A percentile compares a stretch with the other conserved stretches of the same genome.
Evolutionary conservation across 306 rosid species (phyloP).

Genomic region (Pyrus communis): DNA sequence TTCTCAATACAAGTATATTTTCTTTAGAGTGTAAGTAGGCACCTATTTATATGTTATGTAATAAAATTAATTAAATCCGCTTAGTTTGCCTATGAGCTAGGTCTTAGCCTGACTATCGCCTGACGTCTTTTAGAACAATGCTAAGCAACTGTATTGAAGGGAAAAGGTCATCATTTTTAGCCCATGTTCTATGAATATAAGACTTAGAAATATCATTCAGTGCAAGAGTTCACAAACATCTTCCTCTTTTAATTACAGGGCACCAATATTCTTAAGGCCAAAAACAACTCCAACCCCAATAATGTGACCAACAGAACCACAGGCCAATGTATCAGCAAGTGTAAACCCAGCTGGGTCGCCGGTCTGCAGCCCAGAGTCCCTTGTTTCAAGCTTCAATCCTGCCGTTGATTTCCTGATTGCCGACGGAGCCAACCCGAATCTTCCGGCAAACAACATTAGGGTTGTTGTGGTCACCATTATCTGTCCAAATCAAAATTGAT

Average conservation of each 20-base stretch:
- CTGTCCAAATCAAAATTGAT: conserved; percentile 20
- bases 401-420: conserved; percentile 95
- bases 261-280: conserved; percentile 80
- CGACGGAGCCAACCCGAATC: conserved; percentile 93
- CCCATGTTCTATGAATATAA: too few relatives aligned
- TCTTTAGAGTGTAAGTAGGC: too few relatives aligned
- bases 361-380: conserved; percentile 94
- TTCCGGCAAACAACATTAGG: conserved; percentile 91
- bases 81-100: too few relatives aligned
- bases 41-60: too few relatives aligned
- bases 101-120: fast-evolving
- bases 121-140: too few relatives aligned
- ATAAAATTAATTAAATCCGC: too few relatives aligned
- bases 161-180: too few relatives aligned
- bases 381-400: conserved; percentile 71
- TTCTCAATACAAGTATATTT: too few relatives aligned
- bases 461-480: conserved; percentile 75
- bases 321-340: conserved; percentile 96
- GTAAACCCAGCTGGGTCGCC: conserved; percentile 99
- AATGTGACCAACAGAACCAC: conserved; percentile 81
- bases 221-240: background rate
- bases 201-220: too few relatives aligned
- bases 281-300: conserved; percentile 95
- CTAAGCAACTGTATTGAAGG: too few relatives aligned
- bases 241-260: conserved; percentile 29